Conservation (phyloP, 116 monocot genomes). For the Dioscorea cayenensis region DNA sequence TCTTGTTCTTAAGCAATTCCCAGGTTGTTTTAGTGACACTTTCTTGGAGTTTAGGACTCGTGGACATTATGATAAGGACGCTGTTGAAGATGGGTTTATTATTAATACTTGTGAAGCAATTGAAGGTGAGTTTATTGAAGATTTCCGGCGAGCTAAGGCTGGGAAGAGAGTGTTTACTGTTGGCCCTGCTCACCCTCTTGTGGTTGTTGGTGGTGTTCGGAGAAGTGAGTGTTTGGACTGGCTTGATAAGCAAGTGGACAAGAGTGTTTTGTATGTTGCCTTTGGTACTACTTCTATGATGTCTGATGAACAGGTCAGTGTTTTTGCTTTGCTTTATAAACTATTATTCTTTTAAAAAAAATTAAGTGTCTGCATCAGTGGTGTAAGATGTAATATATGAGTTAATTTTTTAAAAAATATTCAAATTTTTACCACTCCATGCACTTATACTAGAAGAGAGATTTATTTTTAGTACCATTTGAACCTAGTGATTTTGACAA, state of each 20-base stretch:
- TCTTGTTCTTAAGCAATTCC: neutral
- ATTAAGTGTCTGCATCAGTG: too few species aligned
- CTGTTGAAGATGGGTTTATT: neutral
- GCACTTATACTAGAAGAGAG: too few species aligned
- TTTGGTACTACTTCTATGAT: slow-evolving; percentile 28
- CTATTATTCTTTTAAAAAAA: too few species aligned
- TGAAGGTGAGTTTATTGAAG: neutral
- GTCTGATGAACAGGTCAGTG: slow-evolving; percentile 2
- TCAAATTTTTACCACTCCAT: too few species aligned
- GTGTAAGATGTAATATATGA: too few species aligned
- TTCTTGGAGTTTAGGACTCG: neutral
- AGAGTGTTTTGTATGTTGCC: slow-evolving; percentile 31
- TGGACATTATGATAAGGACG: neutral
- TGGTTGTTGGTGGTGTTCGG: neutral
- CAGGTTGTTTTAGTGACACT: neutral
- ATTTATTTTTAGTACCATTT: too few species aligned
- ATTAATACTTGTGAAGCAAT: neutral
- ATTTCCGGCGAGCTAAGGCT: neutral
- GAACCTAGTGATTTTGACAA: too few species aligned
- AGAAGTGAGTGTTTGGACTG: slow-evolving; percentile 23
- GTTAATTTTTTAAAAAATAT: too few species aligned
- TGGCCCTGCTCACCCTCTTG: neutral
- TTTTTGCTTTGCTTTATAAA: too few species aligned
- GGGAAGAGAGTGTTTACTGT: neutral
- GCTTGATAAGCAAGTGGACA: slow-evolving; percentile 34